Base-by-base conservation (phyloP, 176 grass and related monocot genomes). In the Eragrostis nindensis region DNA sequence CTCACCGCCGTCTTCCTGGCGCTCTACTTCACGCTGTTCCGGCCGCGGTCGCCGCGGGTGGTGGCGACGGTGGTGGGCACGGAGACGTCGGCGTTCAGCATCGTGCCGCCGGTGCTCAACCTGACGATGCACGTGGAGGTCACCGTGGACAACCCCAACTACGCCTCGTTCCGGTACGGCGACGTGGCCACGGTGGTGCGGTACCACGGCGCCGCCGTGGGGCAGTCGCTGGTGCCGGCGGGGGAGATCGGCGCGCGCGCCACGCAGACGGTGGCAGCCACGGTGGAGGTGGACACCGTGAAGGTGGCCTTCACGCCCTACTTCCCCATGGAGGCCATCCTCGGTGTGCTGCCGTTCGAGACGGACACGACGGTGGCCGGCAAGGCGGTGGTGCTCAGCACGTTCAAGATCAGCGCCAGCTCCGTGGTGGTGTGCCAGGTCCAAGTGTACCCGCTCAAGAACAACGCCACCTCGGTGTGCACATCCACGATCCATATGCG, bases 1-100 rank as follows among this genome's bases (percentile, higher is more conserved):
- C 42, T 92, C 74, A n/a, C 67, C 42, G 59, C 48, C 47, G 11
- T 88, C 53, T 44, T 89, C 67, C n/a, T 84, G 18, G 52, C 83
- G 80, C 76, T 97, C 78, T 90, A 82, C 87, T 94, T 87, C 82
- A 86, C 86, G 10, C 19, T 97, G 50, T 87, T 97, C 87, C 89
- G 71, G 73, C 85, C 87, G 62, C 88, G 82, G 43, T 3, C 83
- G 71, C 87, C 89, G 8, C 41, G 19, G 0, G 84, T 94, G 70
- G 49, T 47, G 54, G 79, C 75, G 21, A 84, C 71, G 53, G 18
- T 81, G 19, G 85, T 86, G 17, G 53, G 57, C 16, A 3, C 86
- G 30, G 25, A 22, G 0, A 4, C 77, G 1, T 11, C 52, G 11
- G 40, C 30, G 4, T 6, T 89, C 64, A 5, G 10, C 8, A 11